A percentile compares a stretch with the other conserved stretches of the same genome.
These are phyloP conservation scores for Apophysomyces trapeziformis DNA, from an alignment of 371 early-diverging fungal genomes.

Conservation along the genomic window DNA sequence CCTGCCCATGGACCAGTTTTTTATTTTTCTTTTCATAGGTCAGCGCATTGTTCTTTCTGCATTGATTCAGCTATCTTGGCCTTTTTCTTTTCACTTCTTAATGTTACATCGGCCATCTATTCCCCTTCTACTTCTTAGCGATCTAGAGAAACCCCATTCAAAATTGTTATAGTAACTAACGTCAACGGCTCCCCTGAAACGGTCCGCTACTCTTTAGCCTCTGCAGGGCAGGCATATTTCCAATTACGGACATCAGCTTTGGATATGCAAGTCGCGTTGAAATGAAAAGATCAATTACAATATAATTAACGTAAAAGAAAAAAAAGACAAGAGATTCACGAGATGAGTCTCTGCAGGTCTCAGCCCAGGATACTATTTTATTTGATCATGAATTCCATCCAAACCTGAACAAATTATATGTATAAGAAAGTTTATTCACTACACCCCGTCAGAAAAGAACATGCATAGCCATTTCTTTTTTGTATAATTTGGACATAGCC, in stretches of 20 bases:
- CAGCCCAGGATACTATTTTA: not conserved
- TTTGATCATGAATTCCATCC: not conserved
- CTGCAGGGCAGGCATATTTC: conserved; percentile 11
- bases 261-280: conserved; percentile 4
- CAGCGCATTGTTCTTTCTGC: no score
- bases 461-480: conserved; percentile 2
- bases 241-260: not conserved
- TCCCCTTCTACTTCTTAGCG: not conserved
- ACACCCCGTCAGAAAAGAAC: conserved; percentile 5
- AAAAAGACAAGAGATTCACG: not conserved
- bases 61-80: no score
- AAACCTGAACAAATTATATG: not conserved
- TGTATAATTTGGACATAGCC: not conserved
- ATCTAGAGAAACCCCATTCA: not conserved
- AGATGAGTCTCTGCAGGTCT: not conserved
- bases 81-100: not conserved
- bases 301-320: not conserved
- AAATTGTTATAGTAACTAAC: not conserved
- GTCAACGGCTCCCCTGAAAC: not conserved
- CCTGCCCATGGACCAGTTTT: no score
- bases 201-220: not conserved
- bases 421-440: not conserved
- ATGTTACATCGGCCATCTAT: not conserved
- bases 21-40: no score
- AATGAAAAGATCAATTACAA: not conserved